Conservation (phyloP, 2,329 filamentous ascomycete species). For the Diaporthe velutina region DNA sequence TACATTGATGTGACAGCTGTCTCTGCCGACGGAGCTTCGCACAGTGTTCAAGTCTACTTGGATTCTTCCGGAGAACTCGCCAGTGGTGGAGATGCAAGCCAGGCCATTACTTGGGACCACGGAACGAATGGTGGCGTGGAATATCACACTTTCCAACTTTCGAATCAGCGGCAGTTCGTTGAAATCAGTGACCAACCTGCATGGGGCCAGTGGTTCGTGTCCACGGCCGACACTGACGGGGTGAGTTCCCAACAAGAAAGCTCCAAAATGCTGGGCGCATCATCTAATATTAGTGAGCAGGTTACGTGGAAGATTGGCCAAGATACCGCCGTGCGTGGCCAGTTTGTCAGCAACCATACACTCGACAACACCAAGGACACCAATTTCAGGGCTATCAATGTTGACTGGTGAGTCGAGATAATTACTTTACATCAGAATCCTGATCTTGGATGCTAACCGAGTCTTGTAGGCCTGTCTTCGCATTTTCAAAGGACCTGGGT, state of each 20-base stretch:
- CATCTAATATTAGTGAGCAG: slow-evolving; percentile 51
- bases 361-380: slow-evolving; percentile 75
- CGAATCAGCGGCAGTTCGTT: slow-evolving; percentile 73
- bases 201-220: slow-evolving; percentile 86
- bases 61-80: slow-evolving; percentile 83
- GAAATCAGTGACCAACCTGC: slow-evolving; percentile 79
- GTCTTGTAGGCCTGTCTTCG: slow-evolving; percentile 78
- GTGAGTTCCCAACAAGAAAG: slow-evolving; percentile 48
- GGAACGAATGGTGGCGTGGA: slow-evolving; percentile 63
- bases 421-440: no score
- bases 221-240: slow-evolving; percentile 68
- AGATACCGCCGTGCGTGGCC: slow-evolving; percentile 73
- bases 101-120: slow-evolving; percentile 74
- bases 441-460: slow-evolving; percentile 18
- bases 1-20: slow-evolving; percentile 75
- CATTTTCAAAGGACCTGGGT: slow-evolving; percentile 75
- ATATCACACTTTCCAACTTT: slow-evolving; percentile 74
- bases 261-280: background rate
- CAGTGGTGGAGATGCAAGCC: slow-evolving; percentile 68
- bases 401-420: slow-evolving; percentile 60
- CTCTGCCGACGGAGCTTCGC: slow-evolving; percentile 71
- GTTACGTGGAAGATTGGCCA: slow-evolving; percentile 79
- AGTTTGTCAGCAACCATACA: slow-evolving; percentile 73
- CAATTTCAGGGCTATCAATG: slow-evolving; percentile 75
- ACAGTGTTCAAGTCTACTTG: slow-evolving; percentile 78